Evolutionary conservation across 768 basidiomycete species (phyloP).

Genomic region (Auriscalpium microsporum): DNA sequence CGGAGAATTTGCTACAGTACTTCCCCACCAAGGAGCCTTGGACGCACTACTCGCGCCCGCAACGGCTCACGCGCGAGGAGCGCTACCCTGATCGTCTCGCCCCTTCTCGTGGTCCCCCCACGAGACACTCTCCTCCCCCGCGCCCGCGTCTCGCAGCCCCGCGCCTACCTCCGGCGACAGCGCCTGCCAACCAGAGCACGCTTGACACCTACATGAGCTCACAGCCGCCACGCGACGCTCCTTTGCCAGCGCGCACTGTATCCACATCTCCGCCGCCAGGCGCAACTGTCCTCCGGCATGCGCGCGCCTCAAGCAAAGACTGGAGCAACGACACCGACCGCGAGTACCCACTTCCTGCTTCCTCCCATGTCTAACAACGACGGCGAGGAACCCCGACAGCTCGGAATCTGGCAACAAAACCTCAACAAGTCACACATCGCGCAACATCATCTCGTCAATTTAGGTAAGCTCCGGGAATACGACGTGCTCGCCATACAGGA

Average conservation of each 20-base stretch:
- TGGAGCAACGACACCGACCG: neutral
- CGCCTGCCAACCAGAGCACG: too few species aligned
- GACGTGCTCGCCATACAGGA: neutral
- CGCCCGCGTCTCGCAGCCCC: neutral
- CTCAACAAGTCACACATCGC: neutral
- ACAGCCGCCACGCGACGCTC: neutral
- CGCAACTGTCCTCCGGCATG: too few species aligned
- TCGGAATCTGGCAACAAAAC: neutral
- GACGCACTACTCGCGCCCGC: slow-evolving; percentile 2
- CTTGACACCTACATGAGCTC: neutral
- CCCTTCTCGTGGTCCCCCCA: too few species aligned
- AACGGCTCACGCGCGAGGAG: too few species aligned
- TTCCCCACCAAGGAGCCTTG: slow-evolving; percentile 14
- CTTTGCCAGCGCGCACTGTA: neutral
- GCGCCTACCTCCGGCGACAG: too few species aligned
- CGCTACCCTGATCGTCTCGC: neutral
- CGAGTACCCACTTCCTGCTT: neutral
- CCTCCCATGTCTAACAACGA: neutral
- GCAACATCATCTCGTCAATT: neutral
- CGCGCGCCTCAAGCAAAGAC: neutral
- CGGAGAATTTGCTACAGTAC: slow-evolving; percentile 13
- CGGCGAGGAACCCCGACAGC: neutral
- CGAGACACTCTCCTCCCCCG: too few species aligned
- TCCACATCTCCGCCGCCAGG: too few species aligned
- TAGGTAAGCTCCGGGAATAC: neutral